Evolutionary conservation across 164 flowering plant genomes (phyloP).

Genomic region (Magnolia officinalis): DNA sequence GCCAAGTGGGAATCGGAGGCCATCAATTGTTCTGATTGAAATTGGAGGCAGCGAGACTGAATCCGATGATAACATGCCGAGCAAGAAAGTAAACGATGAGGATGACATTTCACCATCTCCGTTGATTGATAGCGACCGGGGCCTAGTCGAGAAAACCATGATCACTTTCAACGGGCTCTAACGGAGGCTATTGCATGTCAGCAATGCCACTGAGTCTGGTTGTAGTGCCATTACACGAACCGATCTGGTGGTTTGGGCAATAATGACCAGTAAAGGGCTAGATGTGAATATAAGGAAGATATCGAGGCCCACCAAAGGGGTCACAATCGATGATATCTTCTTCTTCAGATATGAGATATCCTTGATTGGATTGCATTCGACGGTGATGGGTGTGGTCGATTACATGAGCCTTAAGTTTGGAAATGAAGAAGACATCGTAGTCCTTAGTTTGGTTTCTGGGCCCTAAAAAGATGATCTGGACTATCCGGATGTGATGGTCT

Average conservation of each 20-base stretch:
- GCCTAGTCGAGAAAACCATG: too few relatives aligned
- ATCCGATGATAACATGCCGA: too few relatives aligned
- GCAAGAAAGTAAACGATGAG: too few relatives aligned
- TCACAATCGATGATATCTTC: conserved; percentile 30
- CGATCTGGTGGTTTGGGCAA: conserved; percentile 33
- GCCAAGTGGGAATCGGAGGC: too few relatives aligned
- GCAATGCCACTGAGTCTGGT: too few relatives aligned
- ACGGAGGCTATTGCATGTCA: too few relatives aligned
- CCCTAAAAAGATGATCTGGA: conserved; percentile 44
- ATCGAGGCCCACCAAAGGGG: conserved; percentile 43
- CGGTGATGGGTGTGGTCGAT: conserved; percentile 48
- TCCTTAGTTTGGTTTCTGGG: conserved; percentile 53
- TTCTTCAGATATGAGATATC: conserved; percentile 40
- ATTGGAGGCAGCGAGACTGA: too few relatives aligned
- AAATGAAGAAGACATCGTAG: conserved; percentile 38
- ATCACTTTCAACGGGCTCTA: too few relatives aligned
- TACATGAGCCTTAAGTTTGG: conserved; percentile 26
- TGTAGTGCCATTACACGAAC: conserved; percentile 20
- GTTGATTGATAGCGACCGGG: too few relatives aligned
- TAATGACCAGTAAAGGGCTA: conserved; percentile 32
- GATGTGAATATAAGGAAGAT: conserved; percentile 37
- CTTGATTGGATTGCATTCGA: conserved; percentile 45
- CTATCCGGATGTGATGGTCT: conserved; percentile 39
- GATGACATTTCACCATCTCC: too few relatives aligned
- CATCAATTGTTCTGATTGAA: too few relatives aligned